Base-by-base conservation (phyloP, 176 grass and related monocot species). In the Lolium perenne region DNA sequence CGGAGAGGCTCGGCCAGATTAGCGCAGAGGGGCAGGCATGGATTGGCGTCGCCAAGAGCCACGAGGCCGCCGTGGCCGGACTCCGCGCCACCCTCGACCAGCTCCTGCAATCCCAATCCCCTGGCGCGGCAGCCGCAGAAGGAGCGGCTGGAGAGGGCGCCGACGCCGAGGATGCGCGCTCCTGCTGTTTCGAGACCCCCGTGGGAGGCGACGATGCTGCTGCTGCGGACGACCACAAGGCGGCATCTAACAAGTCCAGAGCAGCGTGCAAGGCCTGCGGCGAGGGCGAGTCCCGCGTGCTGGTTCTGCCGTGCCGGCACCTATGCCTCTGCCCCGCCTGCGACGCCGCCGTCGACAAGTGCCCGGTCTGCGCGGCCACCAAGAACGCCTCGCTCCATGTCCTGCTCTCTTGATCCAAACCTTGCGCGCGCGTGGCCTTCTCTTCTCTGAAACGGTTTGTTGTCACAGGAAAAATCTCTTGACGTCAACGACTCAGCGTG, bases 261-360 rank as follows among this genome's bases (percentile, higher is more conserved):
- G 26, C 32, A 35, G 32, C 32, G 32, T 35, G 32, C 32, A 35
- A 35, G 32, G 32, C 32, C 32, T 35, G 32, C 55, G 67, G 58
- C 38, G 74, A n/a, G 12, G 64, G 21, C 5, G 86, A 84, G 7
- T 86, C 77, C 2, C 83, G 66, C 78, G 86, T 94, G 18, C 67
- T 97, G 14, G 75, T 97, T 41, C 86, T 97, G 2, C 92, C 95
- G 18, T 97, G 95, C 85, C 49, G 88, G 0, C 95, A 97, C 79
- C 88, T 97, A 0, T 91, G 86, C 91, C 64, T 94, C 9, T 97
- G 95, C 81, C 45, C 60, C 21, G 29, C 59, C 1, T 94, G 92
- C 81, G 87, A 89, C 10, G 7, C 84, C 10, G 23, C 76, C 23
- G 26, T 21, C 7, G 73, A 83, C n/a, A 11, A 35, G 8, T 97